Percentiles rank a stretch among this genome's conserved stretches.
phyloP scores from a whole-genome alignment of 2,329 filamentous ascomycete species.

The Aspergillus felis region DNA sequence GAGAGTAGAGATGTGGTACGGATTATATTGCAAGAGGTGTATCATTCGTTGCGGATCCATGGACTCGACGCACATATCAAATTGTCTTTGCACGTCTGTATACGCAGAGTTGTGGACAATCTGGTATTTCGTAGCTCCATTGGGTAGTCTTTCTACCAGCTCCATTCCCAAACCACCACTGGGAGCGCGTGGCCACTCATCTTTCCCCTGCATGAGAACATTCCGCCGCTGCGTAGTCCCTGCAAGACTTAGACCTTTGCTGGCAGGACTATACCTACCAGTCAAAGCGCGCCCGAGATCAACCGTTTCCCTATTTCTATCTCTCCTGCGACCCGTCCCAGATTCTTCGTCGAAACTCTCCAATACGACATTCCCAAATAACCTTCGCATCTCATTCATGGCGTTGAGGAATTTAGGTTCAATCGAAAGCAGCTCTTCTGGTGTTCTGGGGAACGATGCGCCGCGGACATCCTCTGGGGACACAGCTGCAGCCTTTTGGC shows the following conservation, averaged over 20 bases:
- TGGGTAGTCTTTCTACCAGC: conserved; percentile 51
- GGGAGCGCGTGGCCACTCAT: conserved; percentile 77
- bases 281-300: conserved; percentile 54
- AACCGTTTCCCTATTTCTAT: conserved; percentile 49
- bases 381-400: conserved; percentile 81
- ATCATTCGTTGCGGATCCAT: conserved; percentile 85
- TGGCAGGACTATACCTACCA: conserved; percentile 50
- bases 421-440: conserved; percentile 55
- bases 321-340: conserved; percentile 47
- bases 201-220: conserved; percentile 79
- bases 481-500: conserved; percentile 13
- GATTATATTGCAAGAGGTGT: conserved; percentile 66
- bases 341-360: conserved; percentile 52
- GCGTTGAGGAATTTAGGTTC: conserved; percentile 75
- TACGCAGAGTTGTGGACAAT: conserved; percentile 75
- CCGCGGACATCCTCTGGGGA: conserved; percentile 38
- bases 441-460: conserved; percentile 30
- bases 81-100: conserved; percentile 68
- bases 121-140: conserved; percentile 67
- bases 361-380: conserved; percentile 64
- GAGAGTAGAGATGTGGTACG: conserved; percentile 91
- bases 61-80: conserved; percentile 72
- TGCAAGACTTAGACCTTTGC: conserved; percentile 61
- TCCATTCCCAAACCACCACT: conserved; percentile 83
- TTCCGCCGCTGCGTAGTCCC: conserved; percentile 73